Percentiles rank a stretch among this genome's conserved stretches.
Evolutionary conservation across 192 early-diverging fungal species (phyloP).

Genomic region (Phycomyces blakesleeanus): DNA sequence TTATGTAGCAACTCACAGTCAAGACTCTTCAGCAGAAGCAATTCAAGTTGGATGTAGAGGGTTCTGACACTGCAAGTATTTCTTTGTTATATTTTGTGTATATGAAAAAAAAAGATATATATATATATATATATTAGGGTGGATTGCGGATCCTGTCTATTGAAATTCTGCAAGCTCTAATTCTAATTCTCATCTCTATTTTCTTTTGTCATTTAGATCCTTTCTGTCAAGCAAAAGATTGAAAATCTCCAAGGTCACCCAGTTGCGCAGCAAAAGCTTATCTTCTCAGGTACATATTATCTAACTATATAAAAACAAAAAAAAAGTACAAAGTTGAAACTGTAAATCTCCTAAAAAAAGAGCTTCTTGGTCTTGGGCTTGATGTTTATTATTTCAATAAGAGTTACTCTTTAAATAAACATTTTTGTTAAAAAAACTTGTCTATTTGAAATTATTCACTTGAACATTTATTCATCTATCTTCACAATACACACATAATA

Average conservation of each 20-base stretch:
- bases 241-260: slow-evolving; percentile 66
- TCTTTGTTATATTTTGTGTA: neutral
- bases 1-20: slow-evolving; percentile 77
- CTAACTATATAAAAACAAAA: neutral
- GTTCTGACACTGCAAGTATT: slow-evolving; percentile 48
- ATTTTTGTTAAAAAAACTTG: too few species aligned
- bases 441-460: too few species aligned
- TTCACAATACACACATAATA: slow-evolving; percentile 34
- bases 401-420: too few species aligned
- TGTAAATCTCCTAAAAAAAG: neutral
- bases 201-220: slow-evolving; percentile 58
- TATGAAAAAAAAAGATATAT: too few species aligned
- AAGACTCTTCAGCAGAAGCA: slow-evolving; percentile 90
- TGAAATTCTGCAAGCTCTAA: neutral
- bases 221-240: slow-evolving; percentile 75
- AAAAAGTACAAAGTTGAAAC: neutral
- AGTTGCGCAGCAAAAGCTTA: slow-evolving; percentile 77
- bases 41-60: slow-evolving; percentile 77
- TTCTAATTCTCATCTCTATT: slow-evolving; percentile 3
- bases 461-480: too few species aligned
- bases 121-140: too few species aligned
- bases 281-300: slow-evolving; percentile 66
- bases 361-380: too few species aligned
- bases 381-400: too few species aligned
- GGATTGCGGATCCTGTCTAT: neutral